Evolutionary conservation across 2,329 filamentous ascomycete species (phyloP), one percentile per base, ranked within the genome.

Genomic region (Thielaviopsis punctulata): DNA sequence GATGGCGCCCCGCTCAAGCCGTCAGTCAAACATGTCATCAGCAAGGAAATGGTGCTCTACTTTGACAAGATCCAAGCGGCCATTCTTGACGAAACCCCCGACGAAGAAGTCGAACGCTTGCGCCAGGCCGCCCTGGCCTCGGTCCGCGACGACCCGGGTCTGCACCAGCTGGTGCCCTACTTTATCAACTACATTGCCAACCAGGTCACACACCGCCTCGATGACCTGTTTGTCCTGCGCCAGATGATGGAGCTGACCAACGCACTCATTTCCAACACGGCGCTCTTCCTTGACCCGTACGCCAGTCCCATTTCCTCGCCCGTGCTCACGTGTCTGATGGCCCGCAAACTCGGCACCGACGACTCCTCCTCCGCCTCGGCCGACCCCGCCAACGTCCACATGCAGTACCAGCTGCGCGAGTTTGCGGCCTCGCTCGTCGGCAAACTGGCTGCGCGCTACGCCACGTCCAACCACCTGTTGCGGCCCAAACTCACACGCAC

Each of bases 151-250:
- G 92, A 98, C 62, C 88, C 92, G 0, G 90, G 90, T 36, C 77
- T 96, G 39, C 92, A 98, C 64, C 92, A 98, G 66, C 78, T 98
- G 9, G 81, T 95, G 24, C 92, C 92, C 0, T 98, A 98, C 68
- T 95, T 96, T 61, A 83, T 95, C 55, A 88, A 93, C 64, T 96
- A 95, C 65, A 84, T 96, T 60, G 83, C 88, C 19, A 90, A 95
- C 64, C 92, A 95, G 66, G 87, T 98, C 49, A 96, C 92, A 1
- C 92, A 98, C 65, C 84, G 82, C 59, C 76, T 95, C 58, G 89
- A 94, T 67, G 86, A 94, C 64, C 76, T 89, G 2, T 95, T 95
- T 63, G 79, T 88, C 4, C 73, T 98, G 21, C 82, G 80, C 19
- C 87, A 93, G 64, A 92, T 94, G 79, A 90, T 98, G 84, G 82